A percentile compares a stretch with the other conserved stretches of the same genome.
Conservation (phyloP, 495 filamentous ascomycete species). For the Astrocystis sublimbata region DNA sequence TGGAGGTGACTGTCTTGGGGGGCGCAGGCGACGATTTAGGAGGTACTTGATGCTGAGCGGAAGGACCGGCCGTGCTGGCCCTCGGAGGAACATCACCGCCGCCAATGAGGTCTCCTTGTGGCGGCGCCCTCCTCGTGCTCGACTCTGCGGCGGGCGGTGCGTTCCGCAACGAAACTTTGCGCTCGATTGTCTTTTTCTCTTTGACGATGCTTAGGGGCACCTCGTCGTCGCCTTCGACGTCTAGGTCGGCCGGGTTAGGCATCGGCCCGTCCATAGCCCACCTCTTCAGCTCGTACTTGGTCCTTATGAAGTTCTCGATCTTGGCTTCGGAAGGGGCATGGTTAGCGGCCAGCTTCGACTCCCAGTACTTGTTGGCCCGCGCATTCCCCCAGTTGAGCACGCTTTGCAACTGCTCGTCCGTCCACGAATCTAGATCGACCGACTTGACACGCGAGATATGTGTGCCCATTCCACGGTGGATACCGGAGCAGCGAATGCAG, state of each 20-base stretch:
- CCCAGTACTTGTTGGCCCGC: constrained; percentile 98
- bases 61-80: constrained; percentile 61
- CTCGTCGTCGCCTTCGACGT: constrained; percentile 82
- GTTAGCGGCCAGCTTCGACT: constrained; percentile 85
- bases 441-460: constrained; percentile 98
- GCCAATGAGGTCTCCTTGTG: constrained; percentile 54
- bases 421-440: constrained; percentile 96
- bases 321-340: constrained; percentile 98
- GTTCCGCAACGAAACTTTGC: constrained; percentile 48
- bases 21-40: constrained; percentile 64
- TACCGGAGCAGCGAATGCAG: constrained; percentile 96
- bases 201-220: constrained; percentile 61
- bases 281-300: constrained; percentile 96
- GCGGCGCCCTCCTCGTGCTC: constrained; percentile 38
- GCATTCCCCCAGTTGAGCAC: constrained; percentile 92
- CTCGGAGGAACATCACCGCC: constrained; percentile 48
- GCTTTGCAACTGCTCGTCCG: constrained; percentile 93
- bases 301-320: constrained; percentile 98
- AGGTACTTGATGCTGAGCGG: constrained; percentile 62
- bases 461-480: constrained; percentile 97
- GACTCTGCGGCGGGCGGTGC: constrained; percentile 38
- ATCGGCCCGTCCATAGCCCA: constrained; percentile 98
- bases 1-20: constrained; percentile 50
- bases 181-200: constrained; percentile 56
- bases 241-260: constrained; percentile 85